Base-by-base conservation (phyloP, 805 yeast species). In the Brettanomyces anomalus region DNA sequence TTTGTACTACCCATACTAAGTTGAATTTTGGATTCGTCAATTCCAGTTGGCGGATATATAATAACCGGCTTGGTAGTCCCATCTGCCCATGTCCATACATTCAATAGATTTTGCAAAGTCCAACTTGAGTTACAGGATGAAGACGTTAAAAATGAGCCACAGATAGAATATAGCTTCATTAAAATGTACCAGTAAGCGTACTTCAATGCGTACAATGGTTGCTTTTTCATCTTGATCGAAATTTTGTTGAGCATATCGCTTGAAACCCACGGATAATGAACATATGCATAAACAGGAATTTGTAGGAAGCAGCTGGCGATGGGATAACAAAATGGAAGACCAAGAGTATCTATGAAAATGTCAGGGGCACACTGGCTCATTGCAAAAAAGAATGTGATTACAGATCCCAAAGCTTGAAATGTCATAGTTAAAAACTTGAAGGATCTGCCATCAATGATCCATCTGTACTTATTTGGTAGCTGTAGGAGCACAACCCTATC, bases 211-310 rank as follows among this genome's bases (percentile, higher is more conserved):
- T 47, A 41, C 19, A 39, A 24, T 6, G 46, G 40, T 7, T 33
- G 20, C 7, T 24, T 41, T 3, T 43, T 48, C 3, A 45, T 41
- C 3, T 45, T 53, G 34, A 56, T 45, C 41, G 64, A 64, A 48
- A 84, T 62, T 51, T 82, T 81, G 40, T 65, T 66, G 49, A 88
- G 65, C 99, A 93, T 93, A 51, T 90, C 97, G 21, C 67, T 63
- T 36, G 95, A 94, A 30, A 93, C 79, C 15, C 89, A 76, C 1
- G 99, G 99, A 65, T 85, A 93, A 64, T 93, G 99, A n/a, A 87
- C 85, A 56, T 93, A 93, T 1, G 96, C 77, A 19, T 83, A 64
- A 21, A 93, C 73, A 0, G 98, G 98, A 24, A 87, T 66, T 46
- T 72, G 71, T 32, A 85, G 68, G 38, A 77, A 62, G 49, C 66